Evolutionary conservation across 208 protist species (phyloP).

Genomic region (Leishmania braziliensis): DNA sequence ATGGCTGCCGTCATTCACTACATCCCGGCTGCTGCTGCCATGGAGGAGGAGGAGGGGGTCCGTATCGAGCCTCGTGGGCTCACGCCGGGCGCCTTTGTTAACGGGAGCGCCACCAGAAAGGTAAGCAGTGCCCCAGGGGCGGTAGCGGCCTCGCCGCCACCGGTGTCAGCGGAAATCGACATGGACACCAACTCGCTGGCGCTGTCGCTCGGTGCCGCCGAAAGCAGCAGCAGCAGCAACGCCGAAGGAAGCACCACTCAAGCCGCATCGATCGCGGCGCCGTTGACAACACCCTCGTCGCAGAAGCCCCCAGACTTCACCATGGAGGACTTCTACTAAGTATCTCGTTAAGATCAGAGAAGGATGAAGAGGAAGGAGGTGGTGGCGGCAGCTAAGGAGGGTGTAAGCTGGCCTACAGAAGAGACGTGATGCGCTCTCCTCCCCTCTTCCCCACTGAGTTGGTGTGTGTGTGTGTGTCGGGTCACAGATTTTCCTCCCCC

Average conservation of each 20-base stretch:
- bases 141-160: background rate
- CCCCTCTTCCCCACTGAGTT: background rate
- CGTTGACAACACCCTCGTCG: background rate
- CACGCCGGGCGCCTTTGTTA: slow-evolving; percentile 9
- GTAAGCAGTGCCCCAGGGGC: background rate
- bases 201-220: slow-evolving; percentile 1
- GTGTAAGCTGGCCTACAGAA: background rate
- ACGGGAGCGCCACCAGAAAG: background rate
- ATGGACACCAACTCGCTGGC: slow-evolving; percentile 16
- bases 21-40: slow-evolving; percentile 61
- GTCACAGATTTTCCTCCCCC: background rate
- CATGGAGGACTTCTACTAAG: slow-evolving; percentile 73
- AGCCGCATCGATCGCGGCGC: background rate
- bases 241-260: background rate
- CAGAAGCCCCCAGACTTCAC: slow-evolving; percentile 37
- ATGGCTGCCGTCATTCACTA: slow-evolving; percentile 83
- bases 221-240: background rate
- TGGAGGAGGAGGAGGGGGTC: slow-evolving; percentile 44
- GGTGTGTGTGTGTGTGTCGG: slow-evolving; percentile 1
- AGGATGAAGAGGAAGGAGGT: background rate
- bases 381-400: background rate
- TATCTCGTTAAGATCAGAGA: background rate
- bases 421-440: background rate
- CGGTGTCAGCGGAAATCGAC: background rate
- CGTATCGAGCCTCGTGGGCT: slow-evolving; percentile 19